phyloP scores from a whole-genome alignment of 768 basidiomycete species.

The Boletus bicolor region DNA sequence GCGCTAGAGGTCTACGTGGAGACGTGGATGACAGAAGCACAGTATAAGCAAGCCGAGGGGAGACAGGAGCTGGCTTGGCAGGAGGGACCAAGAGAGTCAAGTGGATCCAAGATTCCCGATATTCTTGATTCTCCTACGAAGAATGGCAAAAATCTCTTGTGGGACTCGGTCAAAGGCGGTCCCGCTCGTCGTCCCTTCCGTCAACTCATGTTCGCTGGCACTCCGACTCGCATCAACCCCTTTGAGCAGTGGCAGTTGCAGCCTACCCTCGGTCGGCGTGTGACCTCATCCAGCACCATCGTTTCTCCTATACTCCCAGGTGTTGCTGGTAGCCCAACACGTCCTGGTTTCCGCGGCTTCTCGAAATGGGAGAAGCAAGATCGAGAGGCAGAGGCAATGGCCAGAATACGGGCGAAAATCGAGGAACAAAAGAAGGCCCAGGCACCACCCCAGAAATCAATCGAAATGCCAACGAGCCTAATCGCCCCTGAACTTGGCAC shows the following conservation, averaged over 20 bases:
- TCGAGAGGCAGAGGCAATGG: constrained; percentile 75
- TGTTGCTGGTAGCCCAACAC: constrained; percentile 56
- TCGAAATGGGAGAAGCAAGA: constrained; percentile 90
- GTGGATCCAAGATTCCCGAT: constrained; percentile 44
- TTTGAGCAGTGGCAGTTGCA: constrained; percentile 37
- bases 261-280: constrained; percentile 42
- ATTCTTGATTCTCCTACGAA: constrained; percentile 36
- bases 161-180: constrained; percentile 54
- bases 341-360: constrained; percentile 43
- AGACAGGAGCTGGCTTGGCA: constrained; percentile 67
- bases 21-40: constrained; percentile 73
- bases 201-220: constrained; percentile 45
- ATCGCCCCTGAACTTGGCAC: constrained; percentile 22
- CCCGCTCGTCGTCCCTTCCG: constrained; percentile 42
- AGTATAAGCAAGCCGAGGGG: constrained; percentile 62
- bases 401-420: constrained; percentile 57
- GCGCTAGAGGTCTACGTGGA: constrained; percentile 75
- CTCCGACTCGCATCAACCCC: constrained; percentile 48
- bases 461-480: constrained; percentile 29
- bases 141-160: constrained; percentile 66
- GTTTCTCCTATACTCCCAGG: constrained; percentile 29
- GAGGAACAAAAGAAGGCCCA: constrained; percentile 44
- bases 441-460: constrained; percentile 33
- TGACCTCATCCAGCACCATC: constrained; percentile 35
- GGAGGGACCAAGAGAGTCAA: constrained; percentile 44